These are phyloP conservation scores for Xylariaceae sp. DNA, from an alignment of 2,329 filamentous ascomycete species.

Conservation along the genomic window DNA sequence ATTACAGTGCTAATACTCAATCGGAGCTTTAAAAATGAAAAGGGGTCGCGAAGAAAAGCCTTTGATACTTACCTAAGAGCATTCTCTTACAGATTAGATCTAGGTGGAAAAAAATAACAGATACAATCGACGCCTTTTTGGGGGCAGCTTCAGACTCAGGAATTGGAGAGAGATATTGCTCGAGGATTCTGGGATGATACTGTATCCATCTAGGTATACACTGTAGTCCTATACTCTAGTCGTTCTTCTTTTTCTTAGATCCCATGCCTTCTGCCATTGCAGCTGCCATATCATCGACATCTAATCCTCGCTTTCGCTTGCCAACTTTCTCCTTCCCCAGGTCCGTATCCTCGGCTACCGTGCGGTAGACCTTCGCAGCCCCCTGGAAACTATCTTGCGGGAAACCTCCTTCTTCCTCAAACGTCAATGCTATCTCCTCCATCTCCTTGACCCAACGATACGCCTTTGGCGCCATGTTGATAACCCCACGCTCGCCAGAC, in stretches of 20 bases:
- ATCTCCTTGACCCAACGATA: constrained; percentile 77
- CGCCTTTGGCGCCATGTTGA: constrained; percentile 66
- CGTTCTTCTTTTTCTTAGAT: constrained; percentile 29
- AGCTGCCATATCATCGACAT: constrained; percentile 52
- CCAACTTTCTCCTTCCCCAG: constrained; percentile 56
- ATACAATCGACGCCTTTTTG: too few species aligned
- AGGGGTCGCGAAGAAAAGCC: too few species aligned
- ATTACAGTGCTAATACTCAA: too few species aligned
- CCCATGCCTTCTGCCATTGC: constrained; percentile 27
- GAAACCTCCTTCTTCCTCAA: constrained; percentile 62
- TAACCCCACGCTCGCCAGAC: constrained; percentile 46
- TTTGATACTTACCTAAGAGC: too few species aligned
- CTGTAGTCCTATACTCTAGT: constrained; percentile 5
- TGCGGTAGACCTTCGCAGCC: constrained; percentile 57
- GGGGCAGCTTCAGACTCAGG: too few species aligned
- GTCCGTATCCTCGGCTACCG: constrained; percentile 57
- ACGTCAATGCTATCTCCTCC: constrained; percentile 67
- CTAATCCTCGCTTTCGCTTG: constrained; percentile 50
- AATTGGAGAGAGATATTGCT: not conserved
- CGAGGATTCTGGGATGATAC: not conserved
- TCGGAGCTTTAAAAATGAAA: too few species aligned
- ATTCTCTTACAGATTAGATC: too few species aligned
- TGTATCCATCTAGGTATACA: too few species aligned
- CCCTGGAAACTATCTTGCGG: constrained; percentile 49
- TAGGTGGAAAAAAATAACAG: too few species aligned